Evolutionary conservation across 2,329 filamentous ascomycete species (phyloP).

Genomic region (Sporothrix inflata): DNA sequence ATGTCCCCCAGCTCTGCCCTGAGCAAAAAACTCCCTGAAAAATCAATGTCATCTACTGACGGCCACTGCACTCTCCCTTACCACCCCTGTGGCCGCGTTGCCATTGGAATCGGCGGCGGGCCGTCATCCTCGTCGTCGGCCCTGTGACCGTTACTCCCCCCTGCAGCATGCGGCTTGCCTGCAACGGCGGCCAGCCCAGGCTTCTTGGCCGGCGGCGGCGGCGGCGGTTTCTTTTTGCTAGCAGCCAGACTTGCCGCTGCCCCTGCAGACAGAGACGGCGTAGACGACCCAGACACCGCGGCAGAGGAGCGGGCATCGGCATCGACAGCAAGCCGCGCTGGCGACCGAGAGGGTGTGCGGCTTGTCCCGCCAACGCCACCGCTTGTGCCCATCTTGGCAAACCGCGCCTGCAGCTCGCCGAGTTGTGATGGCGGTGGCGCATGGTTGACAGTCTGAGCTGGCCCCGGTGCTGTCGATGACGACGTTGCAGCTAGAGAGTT

Average conservation of each 20-base stretch:
- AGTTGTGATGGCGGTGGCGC: neutral
- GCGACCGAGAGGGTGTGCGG: slow-evolving; percentile 5
- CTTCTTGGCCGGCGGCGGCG: slow-evolving; percentile 57
- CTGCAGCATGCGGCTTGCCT: neutral
- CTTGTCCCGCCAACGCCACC: slow-evolving; percentile 60
- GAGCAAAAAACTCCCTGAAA: neutral
- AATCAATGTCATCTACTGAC: neutral
- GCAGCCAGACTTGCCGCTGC: slow-evolving; percentile 35
- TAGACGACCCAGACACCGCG: neutral
- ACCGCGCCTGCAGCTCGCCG: slow-evolving; percentile 67
- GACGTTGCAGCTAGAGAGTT: slow-evolving; percentile 21
- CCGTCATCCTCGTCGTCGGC: slow-evolving; percentile 37
- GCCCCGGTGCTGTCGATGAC: neutral
- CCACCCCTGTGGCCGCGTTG: slow-evolving; percentile 49
- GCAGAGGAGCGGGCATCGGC: neutral
- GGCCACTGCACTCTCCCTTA: neutral
- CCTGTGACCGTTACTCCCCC: slow-evolving; percentile 10
- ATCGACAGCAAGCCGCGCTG: neutral
- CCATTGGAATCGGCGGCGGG: slow-evolving; percentile 58
- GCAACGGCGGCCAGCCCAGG: slow-evolving; percentile 41
- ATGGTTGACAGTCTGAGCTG: slow-evolving; percentile 14
- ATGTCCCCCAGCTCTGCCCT: neutral
- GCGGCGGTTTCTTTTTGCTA: slow-evolving; percentile 58
- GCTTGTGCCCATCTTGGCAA: slow-evolving; percentile 56
- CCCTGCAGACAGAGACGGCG: slow-evolving; percentile 15